phyloP scores from a whole-genome alignment of 345 rosid species.

The Firmiana major region DNA sequence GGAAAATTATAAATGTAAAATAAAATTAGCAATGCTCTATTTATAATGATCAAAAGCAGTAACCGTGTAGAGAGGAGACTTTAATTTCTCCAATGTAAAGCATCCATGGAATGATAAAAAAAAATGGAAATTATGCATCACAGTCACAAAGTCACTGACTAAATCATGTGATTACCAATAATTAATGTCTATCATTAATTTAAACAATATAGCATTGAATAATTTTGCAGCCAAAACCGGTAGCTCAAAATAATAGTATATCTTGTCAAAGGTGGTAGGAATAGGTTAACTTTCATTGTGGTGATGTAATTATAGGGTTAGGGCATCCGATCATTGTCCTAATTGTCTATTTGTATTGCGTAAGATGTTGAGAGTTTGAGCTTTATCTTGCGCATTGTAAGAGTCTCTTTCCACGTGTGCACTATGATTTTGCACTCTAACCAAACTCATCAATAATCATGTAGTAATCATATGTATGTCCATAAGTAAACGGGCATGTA shows the following conservation, averaged over 20 bases:
- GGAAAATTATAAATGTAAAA: neutral
- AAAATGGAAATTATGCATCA: neutral
- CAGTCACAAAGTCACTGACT: neutral
- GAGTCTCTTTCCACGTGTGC: slow-evolving; percentile 31
- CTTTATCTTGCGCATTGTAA: neutral
- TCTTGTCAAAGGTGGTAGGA: slow-evolving; percentile 12
- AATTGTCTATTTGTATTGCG: slow-evolving; percentile 16
- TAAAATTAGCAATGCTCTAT: neutral
- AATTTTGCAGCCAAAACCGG: neutral
- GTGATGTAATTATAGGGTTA: slow-evolving; percentile 21
- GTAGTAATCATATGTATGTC: no score
- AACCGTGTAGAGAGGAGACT: no score
- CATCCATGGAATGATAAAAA: neutral
- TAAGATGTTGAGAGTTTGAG: neutral
- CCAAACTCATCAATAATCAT: slow-evolving; percentile 27
- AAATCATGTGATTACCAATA: neutral
- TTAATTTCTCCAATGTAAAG: no score
- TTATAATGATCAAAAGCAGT: neutral
- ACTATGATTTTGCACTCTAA: slow-evolving; percentile 22
- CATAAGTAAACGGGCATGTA: no score
- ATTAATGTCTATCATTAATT: neutral
- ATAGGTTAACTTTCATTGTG: neutral
- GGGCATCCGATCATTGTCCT: slow-evolving; percentile 19
- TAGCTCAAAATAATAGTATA: neutral
- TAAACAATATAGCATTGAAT: neutral